phyloP scores from a whole-genome alignment of 129 eudicot species.

The Rutidosis leptorrhynchoides region DNA sequence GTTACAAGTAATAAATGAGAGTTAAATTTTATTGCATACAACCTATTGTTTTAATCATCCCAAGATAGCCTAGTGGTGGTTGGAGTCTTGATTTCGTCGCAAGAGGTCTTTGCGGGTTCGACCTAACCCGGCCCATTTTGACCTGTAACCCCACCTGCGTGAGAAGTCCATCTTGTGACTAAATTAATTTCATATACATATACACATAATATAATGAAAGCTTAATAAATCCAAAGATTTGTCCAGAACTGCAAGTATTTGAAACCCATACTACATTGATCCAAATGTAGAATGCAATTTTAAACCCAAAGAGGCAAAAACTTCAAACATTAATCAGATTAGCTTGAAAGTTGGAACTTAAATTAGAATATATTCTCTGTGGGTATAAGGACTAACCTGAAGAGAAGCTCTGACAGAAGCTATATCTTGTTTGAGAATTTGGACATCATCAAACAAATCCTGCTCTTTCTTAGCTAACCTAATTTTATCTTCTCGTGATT shows the following conservation, averaged over 20 bases:
- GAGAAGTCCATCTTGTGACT: neutral
- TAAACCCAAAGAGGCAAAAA: neutral
- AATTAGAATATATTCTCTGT: neutral
- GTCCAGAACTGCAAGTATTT: neutral
- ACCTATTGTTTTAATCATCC: too few relatives aligned
- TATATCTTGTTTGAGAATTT: slow-evolving; percentile 57
- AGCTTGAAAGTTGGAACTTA: neutral
- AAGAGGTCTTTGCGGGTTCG: too few relatives aligned
- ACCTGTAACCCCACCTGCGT: neutral
- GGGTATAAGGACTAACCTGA: slow-evolving; percentile 51
- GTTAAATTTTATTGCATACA: too few relatives aligned
- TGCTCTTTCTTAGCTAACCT: slow-evolving; percentile 54
- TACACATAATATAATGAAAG: neutral
- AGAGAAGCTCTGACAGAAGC: slow-evolving; percentile 66
- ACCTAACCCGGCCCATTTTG: neutral
- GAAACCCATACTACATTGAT: neutral
- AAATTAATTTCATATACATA: too few relatives aligned
- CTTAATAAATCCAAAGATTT: too few relatives aligned
- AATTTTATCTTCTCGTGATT: slow-evolving; percentile 48
- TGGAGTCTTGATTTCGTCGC: too few relatives aligned
- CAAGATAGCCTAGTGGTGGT: too few relatives aligned
- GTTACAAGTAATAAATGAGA: neutral
- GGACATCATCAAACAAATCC: slow-evolving; percentile 53
- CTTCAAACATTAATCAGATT: neutral
- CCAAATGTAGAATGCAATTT: neutral